Evolutionary conservation across 2,329 filamentous ascomycete genomes (phyloP).

Genomic region (Nothophaeocryptopus gaeumannii): DNA sequence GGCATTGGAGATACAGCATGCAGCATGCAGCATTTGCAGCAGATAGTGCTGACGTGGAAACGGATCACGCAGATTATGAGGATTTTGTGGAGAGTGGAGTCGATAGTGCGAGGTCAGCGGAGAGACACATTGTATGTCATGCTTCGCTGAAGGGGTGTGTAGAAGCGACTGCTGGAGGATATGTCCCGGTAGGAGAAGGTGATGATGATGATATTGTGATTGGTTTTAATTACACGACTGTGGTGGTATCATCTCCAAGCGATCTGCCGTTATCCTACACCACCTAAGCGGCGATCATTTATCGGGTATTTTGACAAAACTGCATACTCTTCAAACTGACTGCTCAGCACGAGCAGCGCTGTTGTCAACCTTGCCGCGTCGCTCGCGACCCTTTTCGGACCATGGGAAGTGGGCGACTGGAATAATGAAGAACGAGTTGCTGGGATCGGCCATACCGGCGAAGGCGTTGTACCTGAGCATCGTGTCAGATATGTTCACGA

Average conservation of each 20-base stretch:
- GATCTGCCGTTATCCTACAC: slow-evolving; percentile 1
- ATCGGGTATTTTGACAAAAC: slow-evolving; percentile 2
- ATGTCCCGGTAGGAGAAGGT: background rate
- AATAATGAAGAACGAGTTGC: slow-evolving; percentile 80
- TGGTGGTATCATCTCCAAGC: slow-evolving; percentile 3
- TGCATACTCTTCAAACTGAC: slow-evolving; percentile 14
- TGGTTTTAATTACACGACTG: background rate
- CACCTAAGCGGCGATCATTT: background rate
- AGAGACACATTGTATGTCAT: too few relatives aligned
- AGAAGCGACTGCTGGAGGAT: too few relatives aligned
- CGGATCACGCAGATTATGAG: too few relatives aligned
- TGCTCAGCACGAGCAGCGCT: slow-evolving; percentile 34
- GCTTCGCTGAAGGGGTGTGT: too few relatives aligned
- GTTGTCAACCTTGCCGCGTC: slow-evolving; percentile 50
- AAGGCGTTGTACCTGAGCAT: slow-evolving; percentile 47
- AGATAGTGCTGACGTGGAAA: too few relatives aligned
- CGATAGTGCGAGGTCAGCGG: too few relatives aligned
- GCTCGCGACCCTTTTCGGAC: slow-evolving; percentile 72
- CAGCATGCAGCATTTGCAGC: too few relatives aligned
- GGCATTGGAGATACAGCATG: too few relatives aligned
- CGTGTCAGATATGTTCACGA: background rate
- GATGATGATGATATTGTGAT: background rate
- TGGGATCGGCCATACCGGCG: slow-evolving; percentile 54
- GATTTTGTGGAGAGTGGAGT: too few relatives aligned
- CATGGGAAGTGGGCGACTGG: slow-evolving; percentile 94